Base-by-base conservation (phyloP, 2,329 filamentous ascomycete genomes). In the Colletotrichum acutatum region DNA sequence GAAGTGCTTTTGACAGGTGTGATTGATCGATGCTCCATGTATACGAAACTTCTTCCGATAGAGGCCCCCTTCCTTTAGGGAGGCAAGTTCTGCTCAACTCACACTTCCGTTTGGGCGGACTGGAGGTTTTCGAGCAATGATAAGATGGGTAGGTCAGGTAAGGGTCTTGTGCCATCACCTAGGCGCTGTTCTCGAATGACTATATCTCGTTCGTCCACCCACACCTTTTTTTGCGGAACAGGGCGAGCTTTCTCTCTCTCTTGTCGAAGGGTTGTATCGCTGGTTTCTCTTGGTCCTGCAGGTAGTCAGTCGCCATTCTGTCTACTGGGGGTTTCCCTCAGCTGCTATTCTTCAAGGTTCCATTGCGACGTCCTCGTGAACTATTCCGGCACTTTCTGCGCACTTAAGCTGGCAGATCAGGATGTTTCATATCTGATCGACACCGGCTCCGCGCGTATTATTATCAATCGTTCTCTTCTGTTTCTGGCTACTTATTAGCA, bases 151-250 rank as follows among this genome's bases (percentile, higher is more conserved):
- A 34, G 26, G 49, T 22, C n/a, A 37, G 19, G 22, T 57, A 28
- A 28, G 34, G 64, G 68, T 68, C 49, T 46, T 64, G 49, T 68
- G 68, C 34, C 49, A 28, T 46, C 19, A 42, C 32, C 7, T 60
- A 22, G 22, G 28, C 49, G 34, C 24, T 42, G 37, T 32, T 34
- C 16, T 61, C 34, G 30, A 54, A 34, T 65, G 59, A 64, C 42
- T 49, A 46, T 46, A 37, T 54, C 58, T 32, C 34, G 24, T 8
- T 56, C 5, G 24, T 37, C 46, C 37, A 42, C 42, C 22, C 59
- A 24, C 54, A 14, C 24, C 63, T 68, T 32, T 22, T 30, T 19
- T 30, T 42, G 22, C 37, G 22, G 22, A 34, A 8, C 19, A 9
- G 19, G 28, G 19, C 30, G 37, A n/a, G 42, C 19, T 22, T n/a